Conservation (phyloP, 495 filamentous ascomycete genomes). For the Penicillium atrosanguineum region DNA sequence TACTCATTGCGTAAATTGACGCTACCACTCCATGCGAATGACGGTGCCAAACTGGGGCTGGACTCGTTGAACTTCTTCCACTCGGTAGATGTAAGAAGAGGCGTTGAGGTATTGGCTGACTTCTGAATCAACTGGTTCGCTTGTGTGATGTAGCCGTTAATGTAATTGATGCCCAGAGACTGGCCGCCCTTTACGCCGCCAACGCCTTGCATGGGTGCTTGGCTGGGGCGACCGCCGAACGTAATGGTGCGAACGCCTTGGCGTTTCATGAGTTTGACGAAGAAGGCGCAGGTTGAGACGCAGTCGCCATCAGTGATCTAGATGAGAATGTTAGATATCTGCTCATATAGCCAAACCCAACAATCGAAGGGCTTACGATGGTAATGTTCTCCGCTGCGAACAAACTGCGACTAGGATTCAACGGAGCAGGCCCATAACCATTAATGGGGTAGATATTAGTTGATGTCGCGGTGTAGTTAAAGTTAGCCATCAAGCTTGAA, state of each 20-base stretch:
- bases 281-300: conserved; percentile 62
- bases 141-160: conserved; percentile 35
- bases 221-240: conserved; percentile 57
- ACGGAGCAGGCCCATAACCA: conserved; percentile 34
- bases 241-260: conserved; percentile 59
- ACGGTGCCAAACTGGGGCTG: conserved; percentile 14
- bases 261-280: conserved; percentile 53
- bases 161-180: conserved; percentile 22
- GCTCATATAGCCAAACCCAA: not conserved
- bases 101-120: conserved; percentile 19
- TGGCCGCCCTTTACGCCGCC: conserved; percentile 57
- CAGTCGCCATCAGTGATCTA: conserved; percentile 59
- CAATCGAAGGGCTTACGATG: conserved; percentile 21
- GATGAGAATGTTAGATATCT: conserved; percentile 2
- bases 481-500: conserved; percentile 45
- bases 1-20: conserved; percentile 29
- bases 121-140: conserved; percentile 16
- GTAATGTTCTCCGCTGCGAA: conserved; percentile 53
- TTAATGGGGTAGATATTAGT: conserved; percentile 30
- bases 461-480: conserved; percentile 46
- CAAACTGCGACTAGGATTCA: conserved; percentile 28
- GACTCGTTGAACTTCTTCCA: conserved; percentile 31
- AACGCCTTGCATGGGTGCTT: conserved; percentile 60
- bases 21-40: conserved; percentile 25
- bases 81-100: conserved; percentile 31